phyloP scores from a whole-genome alignment of 331 rosid genomes.

The Dryas integrifolia region DNA sequence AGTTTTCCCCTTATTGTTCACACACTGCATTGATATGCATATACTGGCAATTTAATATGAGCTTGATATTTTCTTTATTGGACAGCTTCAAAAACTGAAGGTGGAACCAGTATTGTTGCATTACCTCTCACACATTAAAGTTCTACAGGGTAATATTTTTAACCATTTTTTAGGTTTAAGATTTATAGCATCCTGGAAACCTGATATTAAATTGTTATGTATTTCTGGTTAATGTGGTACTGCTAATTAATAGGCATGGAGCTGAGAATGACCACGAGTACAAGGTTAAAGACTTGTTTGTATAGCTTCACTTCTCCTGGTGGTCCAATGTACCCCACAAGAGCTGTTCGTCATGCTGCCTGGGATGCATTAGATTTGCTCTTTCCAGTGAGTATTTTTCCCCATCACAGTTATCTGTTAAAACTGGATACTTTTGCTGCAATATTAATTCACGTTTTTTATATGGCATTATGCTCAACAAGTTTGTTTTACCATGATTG shows the following conservation, averaged over 20 bases:
- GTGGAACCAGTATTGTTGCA: constrained; percentile 94
- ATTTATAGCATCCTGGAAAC: constrained; percentile 20
- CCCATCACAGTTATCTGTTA: neutral
- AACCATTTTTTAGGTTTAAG: constrained; percentile 20
- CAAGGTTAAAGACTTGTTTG: constrained; percentile 77
- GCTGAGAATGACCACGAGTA: constrained; percentile 88
- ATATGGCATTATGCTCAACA: neutral
- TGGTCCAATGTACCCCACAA: constrained; percentile 95
- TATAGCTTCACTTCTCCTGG: constrained; percentile 96
- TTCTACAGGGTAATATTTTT: constrained; percentile 61
- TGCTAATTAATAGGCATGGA: constrained; percentile 60
- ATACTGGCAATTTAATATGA: neutral
- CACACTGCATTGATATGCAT: neutral
- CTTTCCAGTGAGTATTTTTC: constrained; percentile 64
- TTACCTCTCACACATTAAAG: constrained; percentile 70
- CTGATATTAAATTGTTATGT: neutral
- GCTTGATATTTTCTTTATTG: constrained; percentile 19
- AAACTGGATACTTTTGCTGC: neutral
- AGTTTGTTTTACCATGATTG: neutral
- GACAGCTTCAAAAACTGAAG: constrained; percentile 89
- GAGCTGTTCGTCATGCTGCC: constrained; percentile 97
- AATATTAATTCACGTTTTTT: neutral
- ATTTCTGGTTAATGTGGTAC: constrained; percentile 14
- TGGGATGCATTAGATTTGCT: constrained; percentile 92
- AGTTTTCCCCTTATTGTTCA: neutral